Evolutionary conservation across 139 green algal genomes (phyloP).

Genomic region (Ettlia oleoabundans): DNA sequence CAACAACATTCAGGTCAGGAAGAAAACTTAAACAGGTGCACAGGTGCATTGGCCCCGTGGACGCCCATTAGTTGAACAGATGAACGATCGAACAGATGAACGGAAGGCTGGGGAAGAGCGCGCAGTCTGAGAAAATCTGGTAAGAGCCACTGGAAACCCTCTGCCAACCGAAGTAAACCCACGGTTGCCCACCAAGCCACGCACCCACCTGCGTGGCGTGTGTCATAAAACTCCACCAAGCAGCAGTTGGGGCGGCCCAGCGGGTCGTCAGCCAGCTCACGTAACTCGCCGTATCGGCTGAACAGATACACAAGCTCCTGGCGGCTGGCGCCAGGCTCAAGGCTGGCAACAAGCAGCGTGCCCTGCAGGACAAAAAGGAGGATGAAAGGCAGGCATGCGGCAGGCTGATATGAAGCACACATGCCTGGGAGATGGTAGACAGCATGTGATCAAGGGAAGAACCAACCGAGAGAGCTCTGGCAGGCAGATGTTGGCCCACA

Average conservation of each 20-base stretch:
- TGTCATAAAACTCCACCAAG: slow-evolving; percentile 93
- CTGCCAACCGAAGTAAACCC: too few species aligned
- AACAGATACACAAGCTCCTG: slow-evolving; percentile 83
- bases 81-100: too few species aligned
- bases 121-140: too few species aligned
- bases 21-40: not conserved
- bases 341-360: slow-evolving; percentile 83
- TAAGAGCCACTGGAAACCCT: too few species aligned
- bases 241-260: slow-evolving; percentile 24
- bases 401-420: too few species aligned
- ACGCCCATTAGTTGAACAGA: too few species aligned
- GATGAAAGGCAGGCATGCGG: not conserved
- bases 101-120: too few species aligned
- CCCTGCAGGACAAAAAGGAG: slow-evolving; percentile 57
- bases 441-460: too few species aligned
- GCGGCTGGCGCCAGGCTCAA: slow-evolving; percentile 71
- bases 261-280: slow-evolving; percentile 46
- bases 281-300: slow-evolving; percentile 86
- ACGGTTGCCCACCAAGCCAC: not conserved
- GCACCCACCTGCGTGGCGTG: slow-evolving; percentile 36
- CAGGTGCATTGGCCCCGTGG: too few species aligned
- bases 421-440: too few species aligned
- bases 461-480: too few species aligned
- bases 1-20: not conserved
- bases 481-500: too few species aligned